Conservation (phyloP, 2,329 filamentous ascomycete genomes). For the Ascochyta clinopodiicola region DNA sequence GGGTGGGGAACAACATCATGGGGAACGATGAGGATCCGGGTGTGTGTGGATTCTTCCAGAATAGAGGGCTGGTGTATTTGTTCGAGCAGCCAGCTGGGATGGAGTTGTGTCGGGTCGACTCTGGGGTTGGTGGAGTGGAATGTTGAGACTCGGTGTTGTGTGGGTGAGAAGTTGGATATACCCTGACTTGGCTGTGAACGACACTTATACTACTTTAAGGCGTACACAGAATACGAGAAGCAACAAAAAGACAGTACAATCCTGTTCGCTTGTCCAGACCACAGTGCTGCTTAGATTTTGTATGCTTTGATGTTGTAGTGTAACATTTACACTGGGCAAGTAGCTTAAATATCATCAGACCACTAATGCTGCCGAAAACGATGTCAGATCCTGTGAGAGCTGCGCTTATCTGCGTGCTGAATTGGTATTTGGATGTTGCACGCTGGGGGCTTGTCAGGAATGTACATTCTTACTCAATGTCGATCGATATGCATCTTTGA, state of each 20-base stretch:
- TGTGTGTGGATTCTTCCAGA: background rate
- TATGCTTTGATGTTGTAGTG: too few species aligned
- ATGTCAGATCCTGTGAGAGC: too few species aligned
- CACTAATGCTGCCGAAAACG: too few species aligned
- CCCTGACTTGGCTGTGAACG: background rate
- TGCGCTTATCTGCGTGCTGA: too few species aligned
- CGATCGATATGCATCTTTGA: background rate
- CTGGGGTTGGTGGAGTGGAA: background rate
- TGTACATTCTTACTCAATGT: background rate
- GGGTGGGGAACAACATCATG: conserved; percentile 6
- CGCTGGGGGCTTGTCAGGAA: background rate
- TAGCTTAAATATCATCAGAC: too few species aligned
- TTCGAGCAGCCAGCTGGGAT: conserved; percentile 6
- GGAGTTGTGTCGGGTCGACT: conserved; percentile 13
- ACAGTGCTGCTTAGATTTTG: too few species aligned
- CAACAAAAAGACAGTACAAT: too few species aligned
- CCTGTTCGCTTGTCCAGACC: too few species aligned
- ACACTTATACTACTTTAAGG: too few species aligned
- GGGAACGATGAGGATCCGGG: conserved; percentile 11
- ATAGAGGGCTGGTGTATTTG: conserved; percentile 5
- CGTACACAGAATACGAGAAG: too few species aligned
- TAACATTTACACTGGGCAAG: too few species aligned
- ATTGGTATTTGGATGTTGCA: background rate
- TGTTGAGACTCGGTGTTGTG: background rate
- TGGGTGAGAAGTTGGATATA: background rate